These are phyloP conservation scores for Hamigera avellanea DNA, from an alignment of 495 filamentous ascomycete species.

Conservation along the genomic window DNA sequence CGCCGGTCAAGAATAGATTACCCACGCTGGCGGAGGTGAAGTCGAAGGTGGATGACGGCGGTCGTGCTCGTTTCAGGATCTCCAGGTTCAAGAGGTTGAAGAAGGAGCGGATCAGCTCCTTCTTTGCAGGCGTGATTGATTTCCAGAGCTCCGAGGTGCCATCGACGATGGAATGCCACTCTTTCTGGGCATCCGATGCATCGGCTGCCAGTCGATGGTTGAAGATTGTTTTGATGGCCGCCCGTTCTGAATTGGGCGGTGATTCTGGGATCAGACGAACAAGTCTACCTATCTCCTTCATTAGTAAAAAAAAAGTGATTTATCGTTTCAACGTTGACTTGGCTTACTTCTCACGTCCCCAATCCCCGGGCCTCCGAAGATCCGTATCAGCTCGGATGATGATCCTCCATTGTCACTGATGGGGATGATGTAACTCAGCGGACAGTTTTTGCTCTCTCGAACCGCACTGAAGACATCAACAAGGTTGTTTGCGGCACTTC, in stretches of 20 bases:
- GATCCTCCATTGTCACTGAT: conserved; percentile 94
- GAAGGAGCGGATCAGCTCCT: conserved; percentile 83
- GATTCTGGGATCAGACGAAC: conserved; percentile 80
- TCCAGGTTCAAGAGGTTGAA: conserved; percentile 82
- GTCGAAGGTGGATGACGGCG: conserved; percentile 68
- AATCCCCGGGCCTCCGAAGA: conserved; percentile 89
- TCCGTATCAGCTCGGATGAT: conserved; percentile 80
- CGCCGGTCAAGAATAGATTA: conserved; percentile 84
- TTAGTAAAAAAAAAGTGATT: conserved; percentile 7
- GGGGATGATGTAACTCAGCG: conserved; percentile 76
- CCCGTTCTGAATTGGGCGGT: conserved; percentile 46
- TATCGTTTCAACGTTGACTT: neutral
- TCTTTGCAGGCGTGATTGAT: conserved; percentile 68
- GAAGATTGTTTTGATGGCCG: conserved; percentile 68
- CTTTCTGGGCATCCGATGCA: conserved; percentile 25
- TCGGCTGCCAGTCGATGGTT: conserved; percentile 67
- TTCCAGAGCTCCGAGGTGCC: conserved; percentile 64
- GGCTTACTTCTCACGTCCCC: conserved; percentile 78
- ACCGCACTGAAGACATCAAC: conserved; percentile 82
- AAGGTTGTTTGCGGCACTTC: conserved; percentile 85
- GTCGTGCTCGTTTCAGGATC: conserved; percentile 73
- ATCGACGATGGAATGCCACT: conserved; percentile 89
- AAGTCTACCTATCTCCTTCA: conserved; percentile 50
- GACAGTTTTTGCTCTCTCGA: conserved; percentile 54
- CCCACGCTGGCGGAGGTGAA: conserved; percentile 85